phyloP scores from a whole-genome alignment of 352 stramenopile genomes.

The Phytophthora ohioensis region DNA sequence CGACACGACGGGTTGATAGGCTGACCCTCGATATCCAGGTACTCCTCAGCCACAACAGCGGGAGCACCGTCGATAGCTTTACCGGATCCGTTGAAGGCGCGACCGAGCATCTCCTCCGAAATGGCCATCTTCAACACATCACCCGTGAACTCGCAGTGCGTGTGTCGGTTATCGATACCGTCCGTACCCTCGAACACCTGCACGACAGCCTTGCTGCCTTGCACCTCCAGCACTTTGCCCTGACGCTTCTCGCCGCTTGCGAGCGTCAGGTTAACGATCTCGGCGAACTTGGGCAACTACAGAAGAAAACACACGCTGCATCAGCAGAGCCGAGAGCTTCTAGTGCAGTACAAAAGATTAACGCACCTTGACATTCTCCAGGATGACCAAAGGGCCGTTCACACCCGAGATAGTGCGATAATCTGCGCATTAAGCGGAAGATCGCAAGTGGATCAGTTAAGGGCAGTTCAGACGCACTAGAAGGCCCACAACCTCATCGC shows the following conservation, averaged over 20 bases:
- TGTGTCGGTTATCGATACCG: slow-evolving; percentile 99
- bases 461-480: not conserved
- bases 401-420: slow-evolving; percentile 99
- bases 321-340: slow-evolving; percentile 1
- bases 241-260: slow-evolving; percentile 96
- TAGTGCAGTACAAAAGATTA: not conserved
- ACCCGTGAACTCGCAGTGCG: slow-evolving; percentile 98
- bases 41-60: slow-evolving; percentile 98
- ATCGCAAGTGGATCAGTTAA: slow-evolving; percentile 24
- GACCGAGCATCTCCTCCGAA: slow-evolving; percentile 98
- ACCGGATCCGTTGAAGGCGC: slow-evolving; percentile 98
- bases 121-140: slow-evolving; percentile 99
- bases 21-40: slow-evolving; percentile 99
- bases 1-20: slow-evolving; percentile 99
- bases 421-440: slow-evolving; percentile 57
- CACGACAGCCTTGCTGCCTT: slow-evolving; percentile 96
- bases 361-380: slow-evolving; percentile 99
- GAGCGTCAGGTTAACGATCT: slow-evolving; percentile 99
- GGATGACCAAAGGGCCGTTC: slow-evolving; percentile 98
- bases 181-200: slow-evolving; percentile 99
- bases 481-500: not conserved
- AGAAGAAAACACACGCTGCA: slow-evolving; percentile 8
- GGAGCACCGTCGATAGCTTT: slow-evolving; percentile 98
- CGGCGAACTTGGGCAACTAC: slow-evolving; percentile 96
- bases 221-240: slow-evolving; percentile 96